Conservation (phyloP, 2,329 filamentous ascomycete genomes). For the Monilinia fructigena region DNA sequence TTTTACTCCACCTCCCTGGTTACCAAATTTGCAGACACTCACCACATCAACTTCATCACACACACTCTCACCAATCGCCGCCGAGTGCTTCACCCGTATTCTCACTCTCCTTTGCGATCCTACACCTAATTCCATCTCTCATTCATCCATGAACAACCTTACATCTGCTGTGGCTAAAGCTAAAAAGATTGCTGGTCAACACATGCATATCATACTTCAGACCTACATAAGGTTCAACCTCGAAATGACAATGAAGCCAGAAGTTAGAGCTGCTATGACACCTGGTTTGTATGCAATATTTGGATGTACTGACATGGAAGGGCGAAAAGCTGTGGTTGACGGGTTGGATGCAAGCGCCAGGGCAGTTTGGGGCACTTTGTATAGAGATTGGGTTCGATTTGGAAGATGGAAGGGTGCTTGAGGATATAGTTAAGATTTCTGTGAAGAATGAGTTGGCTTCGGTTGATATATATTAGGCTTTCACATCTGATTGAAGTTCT, state of each 20-base stretch:
- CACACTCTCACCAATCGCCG: constrained; percentile 40
- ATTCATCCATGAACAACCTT: constrained; percentile 45
- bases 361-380: constrained; percentile 58
- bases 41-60: constrained; percentile 43
- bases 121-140: constrained; percentile 54
- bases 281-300: constrained; percentile 59
- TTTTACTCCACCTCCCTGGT: constrained; percentile 41
- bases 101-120: constrained; percentile 61
- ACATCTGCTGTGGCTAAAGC: constrained; percentile 61
- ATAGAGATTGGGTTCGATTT: constrained; percentile 50
- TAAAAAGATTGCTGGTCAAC: constrained; percentile 58
- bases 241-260: constrained; percentile 51
- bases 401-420: constrained; percentile 19
- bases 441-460: neutral
- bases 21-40: constrained; percentile 33
- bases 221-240: constrained; percentile 61
- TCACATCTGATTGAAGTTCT: neutral
- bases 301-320: constrained; percentile 48
- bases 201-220: constrained; percentile 61
- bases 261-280: constrained; percentile 55
- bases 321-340: constrained; percentile 58
- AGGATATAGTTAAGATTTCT: neutral
- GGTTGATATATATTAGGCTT: neutral
- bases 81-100: constrained; percentile 45
- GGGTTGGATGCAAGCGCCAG: constrained; percentile 58